A percentile compares a stretch with the other conserved stretches of the same genome.
These are phyloP conservation scores for Mucor velutinosus DNA, from an alignment of 371 early-diverging fungal genomes.

Conservation along the genomic window DNA sequence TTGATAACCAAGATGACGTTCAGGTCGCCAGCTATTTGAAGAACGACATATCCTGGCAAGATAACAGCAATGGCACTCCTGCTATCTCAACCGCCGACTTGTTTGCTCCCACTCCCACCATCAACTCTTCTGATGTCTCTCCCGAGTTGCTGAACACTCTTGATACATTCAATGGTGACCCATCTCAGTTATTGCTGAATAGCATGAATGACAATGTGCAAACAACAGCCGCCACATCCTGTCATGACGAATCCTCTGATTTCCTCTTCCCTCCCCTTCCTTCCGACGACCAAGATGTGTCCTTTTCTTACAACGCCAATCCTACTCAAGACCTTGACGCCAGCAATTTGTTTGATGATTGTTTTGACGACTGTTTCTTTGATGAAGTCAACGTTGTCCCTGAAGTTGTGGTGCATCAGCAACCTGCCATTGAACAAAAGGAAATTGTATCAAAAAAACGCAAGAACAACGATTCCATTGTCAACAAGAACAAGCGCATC, in stretches of 20 bases:
- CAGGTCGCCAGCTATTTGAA: constrained; percentile 32
- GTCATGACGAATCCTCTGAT: constrained; percentile 16
- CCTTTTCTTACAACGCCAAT: background rate
- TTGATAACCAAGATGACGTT: constrained; percentile 21
- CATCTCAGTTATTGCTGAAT: constrained; percentile 27
- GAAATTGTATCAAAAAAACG: constrained; percentile 12
- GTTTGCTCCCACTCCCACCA: background rate
- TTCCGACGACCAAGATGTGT: constrained; percentile 17
- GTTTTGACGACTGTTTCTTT: constrained; percentile 11
- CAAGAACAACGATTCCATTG: constrained; percentile 7
- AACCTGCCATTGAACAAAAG: background rate
- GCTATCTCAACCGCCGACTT: background rate
- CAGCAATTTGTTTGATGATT: constrained; percentile 11
- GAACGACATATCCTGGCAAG: constrained; percentile 15
- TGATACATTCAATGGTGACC: constrained; percentile 16
- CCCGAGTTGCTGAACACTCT: background rate
- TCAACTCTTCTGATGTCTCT: background rate
- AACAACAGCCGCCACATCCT: background rate
- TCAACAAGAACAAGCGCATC: constrained; percentile 4
- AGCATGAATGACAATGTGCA: constrained; percentile 7
- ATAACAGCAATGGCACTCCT: background rate
- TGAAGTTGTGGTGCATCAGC: background rate
- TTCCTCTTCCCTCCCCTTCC: constrained; percentile 42
- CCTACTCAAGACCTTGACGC: background rate
- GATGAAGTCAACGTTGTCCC: background rate